Base-by-base conservation (phyloP, 352 stramenopile species). In the Pythium scleroteichum region DNA sequence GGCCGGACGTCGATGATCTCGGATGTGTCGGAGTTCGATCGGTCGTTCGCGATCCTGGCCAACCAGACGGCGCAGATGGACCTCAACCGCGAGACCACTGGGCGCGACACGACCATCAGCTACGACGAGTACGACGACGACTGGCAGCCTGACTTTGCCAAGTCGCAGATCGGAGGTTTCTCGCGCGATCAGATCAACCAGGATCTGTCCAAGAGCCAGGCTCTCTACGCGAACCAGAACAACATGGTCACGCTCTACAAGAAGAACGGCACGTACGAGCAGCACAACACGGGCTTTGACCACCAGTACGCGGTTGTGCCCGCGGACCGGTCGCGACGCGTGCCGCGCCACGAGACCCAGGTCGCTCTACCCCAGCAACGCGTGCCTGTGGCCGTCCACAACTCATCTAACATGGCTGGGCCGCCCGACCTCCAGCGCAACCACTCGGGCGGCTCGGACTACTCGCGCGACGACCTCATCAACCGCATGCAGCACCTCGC, bases 401-500 rank as follows among this genome's bases (percentile, higher is more conserved):
- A 51, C 27, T 35, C 59, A 8, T 32, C 44, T 7, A 7, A 42
- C 0, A 14, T 19, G 26, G 38, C 52, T 0, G 35, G 41, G 2
- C 39, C 52, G 23, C 52, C 51, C 8, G 22, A 39, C 17, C 23
- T 61, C 13, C 51, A 53, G 22, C 59, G 59, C 32, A 29, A 56
- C 48, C 51, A 55, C 38, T 67, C 59, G 51, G 41, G 24, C 0
- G 57, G 57, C 26, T 58, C 57, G 13, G 52, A 59, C 13, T 56
- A 53, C 22, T 35, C 59, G 12, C 59, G 59, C 1, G 61, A 68
- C n/a, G 53, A 68, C 27, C 26, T 68, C 16, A 44, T 68, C 19
- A 53, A 58, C 44, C 61, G 61, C 47, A 68, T 68, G 61, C 61
- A 68, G 45, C 61, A 60, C 38, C 51, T 68, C 42, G 42, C 50